These are phyloP conservation scores for Conringia planisiliqua DNA, from an alignment of 345 rosid species.

Conservation along the genomic window DNA sequence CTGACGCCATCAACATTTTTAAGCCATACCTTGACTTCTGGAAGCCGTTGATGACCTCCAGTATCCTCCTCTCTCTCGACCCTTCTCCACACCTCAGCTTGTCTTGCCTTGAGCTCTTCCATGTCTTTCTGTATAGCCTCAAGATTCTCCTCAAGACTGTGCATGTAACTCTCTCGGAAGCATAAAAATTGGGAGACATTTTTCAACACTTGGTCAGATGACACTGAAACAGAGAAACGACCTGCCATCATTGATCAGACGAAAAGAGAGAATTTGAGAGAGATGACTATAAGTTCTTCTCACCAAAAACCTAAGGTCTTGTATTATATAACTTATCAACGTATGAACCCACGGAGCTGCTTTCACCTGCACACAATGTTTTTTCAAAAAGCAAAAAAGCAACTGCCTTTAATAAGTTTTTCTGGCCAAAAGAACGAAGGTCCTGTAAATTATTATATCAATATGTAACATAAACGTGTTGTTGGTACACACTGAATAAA, in stretches of 20 bases:
- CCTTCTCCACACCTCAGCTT: slow-evolving; percentile 1
- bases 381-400: neutral
- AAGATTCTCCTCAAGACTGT: slow-evolving; percentile 7
- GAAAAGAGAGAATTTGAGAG: neutral
- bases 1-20: neutral
- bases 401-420: neutral
- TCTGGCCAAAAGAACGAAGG: neutral
- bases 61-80: slow-evolving; percentile 10
- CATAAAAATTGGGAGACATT: neutral
- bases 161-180: neutral
- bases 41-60: neutral
- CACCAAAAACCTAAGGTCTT: neutral
- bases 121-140: neutral
- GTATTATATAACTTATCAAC: neutral
- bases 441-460: neutral
- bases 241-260: neutral
- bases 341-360: slow-evolving; percentile 5
- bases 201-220: neutral
- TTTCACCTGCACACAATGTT: neutral
- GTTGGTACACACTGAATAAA: neutral
- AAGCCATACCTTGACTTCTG: slow-evolving; percentile 9
- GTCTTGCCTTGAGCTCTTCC: slow-evolving; percentile 12
- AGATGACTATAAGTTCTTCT: neutral
- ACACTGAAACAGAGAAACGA: neutral
- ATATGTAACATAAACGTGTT: neutral